These are phyloP conservation scores for Phytopythium mirpurense DNA, from an alignment of 352 stramenopile genomes.

Conservation along the genomic window DNA sequence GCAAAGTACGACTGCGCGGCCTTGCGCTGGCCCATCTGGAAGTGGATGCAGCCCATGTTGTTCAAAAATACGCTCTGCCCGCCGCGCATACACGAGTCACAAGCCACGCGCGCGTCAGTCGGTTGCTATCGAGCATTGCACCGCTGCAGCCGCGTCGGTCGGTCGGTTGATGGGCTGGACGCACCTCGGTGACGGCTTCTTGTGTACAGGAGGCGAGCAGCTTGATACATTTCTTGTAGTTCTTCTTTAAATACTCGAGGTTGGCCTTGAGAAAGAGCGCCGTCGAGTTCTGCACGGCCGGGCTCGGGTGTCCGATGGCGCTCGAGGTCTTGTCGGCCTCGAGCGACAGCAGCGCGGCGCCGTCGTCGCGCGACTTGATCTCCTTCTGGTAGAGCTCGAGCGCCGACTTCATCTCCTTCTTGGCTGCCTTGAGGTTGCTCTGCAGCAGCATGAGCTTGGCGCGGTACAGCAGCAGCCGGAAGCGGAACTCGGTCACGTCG, in stretches of 20 bases:
- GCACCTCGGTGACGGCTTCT: slow-evolving; percentile 73
- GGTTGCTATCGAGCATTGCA: too few species aligned
- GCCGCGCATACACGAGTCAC: too few species aligned
- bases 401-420: slow-evolving; percentile 92
- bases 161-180: neutral
- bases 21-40: slow-evolving; percentile 87
- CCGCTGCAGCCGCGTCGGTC: neutral
- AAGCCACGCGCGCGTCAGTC: neutral
- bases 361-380: slow-evolving; percentile 56
- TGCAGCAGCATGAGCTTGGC: slow-evolving; percentile 88
- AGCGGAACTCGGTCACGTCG: slow-evolving; percentile 85
- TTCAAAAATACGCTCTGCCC: slow-evolving; percentile 82
- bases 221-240: slow-evolving; percentile 94
- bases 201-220: slow-evolving; percentile 87
- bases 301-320: slow-evolving; percentile 64
- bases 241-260: slow-evolving; percentile 91
- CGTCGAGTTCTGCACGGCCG: slow-evolving; percentile 85
- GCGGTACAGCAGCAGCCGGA: slow-evolving; percentile 90
- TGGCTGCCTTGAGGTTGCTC: slow-evolving; percentile 83
- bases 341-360: slow-evolving; percentile 18
- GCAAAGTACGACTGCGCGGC: slow-evolving; percentile 91
- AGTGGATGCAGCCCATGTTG: slow-evolving; percentile 93
- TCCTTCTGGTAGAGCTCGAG: slow-evolving; percentile 92
- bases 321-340: slow-evolving; percentile 70
- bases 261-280: slow-evolving; percentile 92